Percentiles rank a stretch among this genome's conserved stretches.
These are phyloP conservation scores for Barnettozyma wickerhamii DNA, from an alignment of 805 yeast genomes.

Conservation along the genomic window DNA sequence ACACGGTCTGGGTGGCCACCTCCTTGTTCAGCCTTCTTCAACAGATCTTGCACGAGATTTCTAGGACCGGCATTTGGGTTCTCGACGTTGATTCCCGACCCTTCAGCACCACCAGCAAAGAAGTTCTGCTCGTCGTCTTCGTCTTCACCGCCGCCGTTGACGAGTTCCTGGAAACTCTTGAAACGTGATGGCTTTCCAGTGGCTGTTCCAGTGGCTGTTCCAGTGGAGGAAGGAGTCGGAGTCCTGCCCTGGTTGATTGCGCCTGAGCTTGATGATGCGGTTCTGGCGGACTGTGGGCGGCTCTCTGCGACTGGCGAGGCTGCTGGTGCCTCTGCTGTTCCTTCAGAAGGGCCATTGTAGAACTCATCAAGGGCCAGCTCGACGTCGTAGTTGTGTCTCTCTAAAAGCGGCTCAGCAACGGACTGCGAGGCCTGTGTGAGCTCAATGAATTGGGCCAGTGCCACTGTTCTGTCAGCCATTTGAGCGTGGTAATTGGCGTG, in stretches of 20 bases:
- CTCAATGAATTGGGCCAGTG: constrained; percentile 15
- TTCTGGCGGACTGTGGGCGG: no score
- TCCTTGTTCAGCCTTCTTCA: constrained; percentile 64
- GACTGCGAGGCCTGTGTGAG: constrained; percentile 19
- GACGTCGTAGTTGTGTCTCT: constrained; percentile 27
- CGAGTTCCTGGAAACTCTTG: constrained; percentile 36
- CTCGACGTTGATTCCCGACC: constrained; percentile 75
- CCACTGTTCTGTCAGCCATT: constrained; percentile 9
- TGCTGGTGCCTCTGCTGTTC: constrained; percentile 2
- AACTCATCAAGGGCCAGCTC: constrained; percentile 31
- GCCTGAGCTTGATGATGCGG: not conserved
- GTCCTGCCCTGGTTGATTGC: constrained; percentile 1
- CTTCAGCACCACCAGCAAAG: constrained; percentile 65
- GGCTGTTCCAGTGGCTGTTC: constrained; percentile 14
- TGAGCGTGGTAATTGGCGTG: not conserved
- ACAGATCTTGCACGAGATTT: constrained; percentile 47
- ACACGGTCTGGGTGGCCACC: constrained; percentile 39
- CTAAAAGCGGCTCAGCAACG: constrained; percentile 20
- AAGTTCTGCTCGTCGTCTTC: constrained; percentile 56
- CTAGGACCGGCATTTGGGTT: constrained; percentile 48
- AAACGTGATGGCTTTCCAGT: constrained; percentile 25
- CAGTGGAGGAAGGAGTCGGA: no score
- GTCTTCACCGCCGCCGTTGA: constrained; percentile 36
- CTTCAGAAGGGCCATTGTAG: constrained; percentile 23
- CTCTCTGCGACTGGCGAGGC: no score